Percentiles rank a stretch among this genome's conserved stretches.
These are phyloP conservation scores for Citeromyces hawaiiensis DNA, from an alignment of 1,139 yeast species.

Conservation along the genomic window DNA sequence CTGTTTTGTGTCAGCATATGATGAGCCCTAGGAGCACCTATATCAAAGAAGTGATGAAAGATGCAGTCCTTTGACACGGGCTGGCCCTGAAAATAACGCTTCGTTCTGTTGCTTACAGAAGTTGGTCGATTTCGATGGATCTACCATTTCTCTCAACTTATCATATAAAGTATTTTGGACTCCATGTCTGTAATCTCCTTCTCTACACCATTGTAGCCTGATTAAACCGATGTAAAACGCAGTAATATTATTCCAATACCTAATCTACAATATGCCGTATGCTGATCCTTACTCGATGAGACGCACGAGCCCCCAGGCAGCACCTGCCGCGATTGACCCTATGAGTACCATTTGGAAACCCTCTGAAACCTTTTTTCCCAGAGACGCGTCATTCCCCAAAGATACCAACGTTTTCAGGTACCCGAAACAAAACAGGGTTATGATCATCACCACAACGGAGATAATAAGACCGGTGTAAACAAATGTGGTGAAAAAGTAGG, in stretches of 20 bases:
- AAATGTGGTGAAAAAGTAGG: conserved; percentile 60
- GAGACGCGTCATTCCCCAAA: conserved; percentile 65
- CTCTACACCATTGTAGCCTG: too few relatives aligned
- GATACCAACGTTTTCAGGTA: conserved; percentile 74
- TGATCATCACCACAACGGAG: conserved; percentile 70
- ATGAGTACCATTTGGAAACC: conserved; percentile 87
- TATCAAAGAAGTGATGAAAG: too few relatives aligned
- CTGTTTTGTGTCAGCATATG: too few relatives aligned
- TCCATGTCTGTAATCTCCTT: too few relatives aligned
- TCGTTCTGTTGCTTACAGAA: too few relatives aligned
- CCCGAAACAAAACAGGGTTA: conserved; percentile 83
- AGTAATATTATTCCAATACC: background rate
- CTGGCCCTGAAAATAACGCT: too few relatives aligned
- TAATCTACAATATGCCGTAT: background rate
- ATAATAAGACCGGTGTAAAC: conserved; percentile 68
- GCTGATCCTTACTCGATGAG: conserved; percentile 32
- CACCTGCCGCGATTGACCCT: conserved; percentile 94
- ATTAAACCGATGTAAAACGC: too few relatives aligned
- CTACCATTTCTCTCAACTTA: too few relatives aligned
- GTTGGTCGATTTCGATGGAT: too few relatives aligned
- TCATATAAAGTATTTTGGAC: too few relatives aligned
- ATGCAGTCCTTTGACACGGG: too few relatives aligned
- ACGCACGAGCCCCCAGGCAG: conserved; percentile 89
- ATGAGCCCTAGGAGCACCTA: too few relatives aligned
- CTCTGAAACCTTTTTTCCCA: conserved; percentile 48